Evolutionary conservation across 495 filamentous ascomycete genomes (phyloP).

Genomic region (Lasiosphaeriaceae sp.): DNA sequence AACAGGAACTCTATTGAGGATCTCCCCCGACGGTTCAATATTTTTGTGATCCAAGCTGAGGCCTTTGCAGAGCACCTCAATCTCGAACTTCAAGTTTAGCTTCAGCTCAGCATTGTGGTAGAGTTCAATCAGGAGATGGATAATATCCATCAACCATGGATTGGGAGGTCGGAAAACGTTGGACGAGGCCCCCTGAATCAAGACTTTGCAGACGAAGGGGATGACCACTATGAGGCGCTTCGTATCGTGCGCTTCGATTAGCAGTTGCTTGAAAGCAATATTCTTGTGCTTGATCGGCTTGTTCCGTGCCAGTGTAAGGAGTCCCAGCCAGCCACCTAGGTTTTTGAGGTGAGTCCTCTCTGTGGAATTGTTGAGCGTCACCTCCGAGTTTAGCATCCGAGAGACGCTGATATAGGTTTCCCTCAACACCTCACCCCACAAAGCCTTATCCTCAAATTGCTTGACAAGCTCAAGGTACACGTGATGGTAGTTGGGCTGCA

Average conservation of each 20-base stretch:
- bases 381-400: conserved; percentile 82
- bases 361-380: conserved; percentile 69
- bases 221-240: conserved; percentile 87
- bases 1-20: conserved; percentile 65
- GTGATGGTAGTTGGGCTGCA: conserved; percentile 91
- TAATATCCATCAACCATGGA: conserved; percentile 94
- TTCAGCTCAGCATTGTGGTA: conserved; percentile 92
- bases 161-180: conserved; percentile 91
- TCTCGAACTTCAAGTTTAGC: conserved; percentile 94
- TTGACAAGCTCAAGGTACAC: conserved; percentile 88
- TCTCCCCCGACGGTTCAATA: conserved; percentile 77
- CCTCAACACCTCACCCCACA: conserved; percentile 86
- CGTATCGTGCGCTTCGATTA: conserved; percentile 87
- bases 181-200: conserved; percentile 77
- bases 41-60: conserved; percentile 82
- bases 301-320: conserved; percentile 87
- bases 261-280: conserved; percentile 91
- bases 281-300: conserved; percentile 95
- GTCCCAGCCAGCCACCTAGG: conserved; percentile 86
- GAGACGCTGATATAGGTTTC: conserved; percentile 87
- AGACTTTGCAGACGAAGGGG: conserved; percentile 93
- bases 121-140: conserved; percentile 81
- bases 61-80: conserved; percentile 92
- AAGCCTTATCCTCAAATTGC: conserved; percentile 67
- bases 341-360: conserved; percentile 90